Conservation (phyloP, 140 eudicot species). For the Flaveria floridana region DNA sequence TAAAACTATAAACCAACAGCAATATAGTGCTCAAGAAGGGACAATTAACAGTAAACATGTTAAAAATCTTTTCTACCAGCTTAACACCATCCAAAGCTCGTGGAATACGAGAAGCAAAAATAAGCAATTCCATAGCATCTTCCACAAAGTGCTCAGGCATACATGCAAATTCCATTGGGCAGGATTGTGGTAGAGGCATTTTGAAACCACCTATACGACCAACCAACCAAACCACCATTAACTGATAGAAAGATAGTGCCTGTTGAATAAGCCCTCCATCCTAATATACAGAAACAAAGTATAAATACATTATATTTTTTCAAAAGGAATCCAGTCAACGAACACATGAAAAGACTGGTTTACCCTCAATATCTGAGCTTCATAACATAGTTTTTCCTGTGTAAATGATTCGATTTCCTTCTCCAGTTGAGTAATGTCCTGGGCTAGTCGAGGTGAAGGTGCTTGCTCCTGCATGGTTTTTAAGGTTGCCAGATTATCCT, state of each 20-base stretch:
- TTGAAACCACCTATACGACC: conserved; percentile 80
- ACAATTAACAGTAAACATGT: background rate
- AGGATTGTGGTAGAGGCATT: conserved; percentile 77
- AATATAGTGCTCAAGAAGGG: background rate
- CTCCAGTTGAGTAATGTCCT: conserved; percentile 71
- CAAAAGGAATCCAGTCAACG: background rate
- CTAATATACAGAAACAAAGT: conserved; percentile 37
- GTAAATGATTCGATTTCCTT: conserved; percentile 70
- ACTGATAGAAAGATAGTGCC: conserved; percentile 82
- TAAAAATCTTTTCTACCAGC: conserved; percentile 47
- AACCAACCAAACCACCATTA: conserved; percentile 93
- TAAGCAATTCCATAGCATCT: conserved; percentile 93
- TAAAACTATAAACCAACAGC: conserved; percentile 1
- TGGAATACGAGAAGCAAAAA: conserved; percentile 89
- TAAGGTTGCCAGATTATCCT: conserved; percentile 66
- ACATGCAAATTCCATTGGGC: conserved; percentile 89
- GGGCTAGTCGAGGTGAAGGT: conserved; percentile 73
- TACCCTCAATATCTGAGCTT: conserved; percentile 96
- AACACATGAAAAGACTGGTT: conserved; percentile 16
- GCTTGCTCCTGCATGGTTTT: conserved; percentile 75
- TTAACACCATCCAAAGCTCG: conserved; percentile 84
- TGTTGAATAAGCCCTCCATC: conserved; percentile 80
- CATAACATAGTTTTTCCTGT: conserved; percentile 87
- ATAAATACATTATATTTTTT: background rate
- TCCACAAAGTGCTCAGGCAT: conserved; percentile 99